phyloP scores from a whole-genome alignment of 2,329 filamentous ascomycete species.

The Emmonsiellopsis sp. region DNA sequence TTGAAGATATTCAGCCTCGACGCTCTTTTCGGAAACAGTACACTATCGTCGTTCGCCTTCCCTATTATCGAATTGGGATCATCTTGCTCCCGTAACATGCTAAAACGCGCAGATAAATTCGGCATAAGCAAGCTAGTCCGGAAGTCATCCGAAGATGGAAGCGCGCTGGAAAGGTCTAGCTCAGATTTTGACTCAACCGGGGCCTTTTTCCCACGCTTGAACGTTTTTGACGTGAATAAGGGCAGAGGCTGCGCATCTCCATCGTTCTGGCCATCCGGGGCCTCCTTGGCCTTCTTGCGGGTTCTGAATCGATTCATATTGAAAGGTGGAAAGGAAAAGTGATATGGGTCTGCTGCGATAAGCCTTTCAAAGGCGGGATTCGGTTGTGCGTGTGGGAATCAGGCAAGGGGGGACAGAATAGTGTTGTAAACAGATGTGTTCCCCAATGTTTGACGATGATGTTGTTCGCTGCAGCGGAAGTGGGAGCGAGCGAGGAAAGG shows the following conservation, averaged over 20 bases:
- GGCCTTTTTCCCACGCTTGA: constrained; percentile 46
- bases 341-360: not conserved
- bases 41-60: constrained; percentile 92
- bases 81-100: constrained; percentile 92
- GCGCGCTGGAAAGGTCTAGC: constrained; percentile 61
- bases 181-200: constrained; percentile 46
- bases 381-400: not conserved
- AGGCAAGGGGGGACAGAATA: not conserved
- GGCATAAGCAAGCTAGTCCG: constrained; percentile 94
- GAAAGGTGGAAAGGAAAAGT: not conserved
- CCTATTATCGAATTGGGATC: constrained; percentile 81
- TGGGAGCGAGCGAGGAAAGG: not conserved
- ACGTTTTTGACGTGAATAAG: constrained; percentile 27
- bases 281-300: constrained; percentile 28
- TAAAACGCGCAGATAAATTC: constrained; percentile 87
- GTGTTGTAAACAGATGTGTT: not conserved
- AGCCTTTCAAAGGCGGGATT: not conserved
- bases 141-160: constrained; percentile 83
- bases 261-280: constrained; percentile 30
- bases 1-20: constrained; percentile 70
- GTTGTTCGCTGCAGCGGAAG: not conserved
- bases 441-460: not conserved
- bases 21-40: constrained; percentile 71
- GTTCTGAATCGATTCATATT: constrained; percentile 35
- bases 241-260: constrained; percentile 33